Conservation (phyloP, 2,329 filamentous ascomycete genomes). For the Sclerotinia minor region DNA sequence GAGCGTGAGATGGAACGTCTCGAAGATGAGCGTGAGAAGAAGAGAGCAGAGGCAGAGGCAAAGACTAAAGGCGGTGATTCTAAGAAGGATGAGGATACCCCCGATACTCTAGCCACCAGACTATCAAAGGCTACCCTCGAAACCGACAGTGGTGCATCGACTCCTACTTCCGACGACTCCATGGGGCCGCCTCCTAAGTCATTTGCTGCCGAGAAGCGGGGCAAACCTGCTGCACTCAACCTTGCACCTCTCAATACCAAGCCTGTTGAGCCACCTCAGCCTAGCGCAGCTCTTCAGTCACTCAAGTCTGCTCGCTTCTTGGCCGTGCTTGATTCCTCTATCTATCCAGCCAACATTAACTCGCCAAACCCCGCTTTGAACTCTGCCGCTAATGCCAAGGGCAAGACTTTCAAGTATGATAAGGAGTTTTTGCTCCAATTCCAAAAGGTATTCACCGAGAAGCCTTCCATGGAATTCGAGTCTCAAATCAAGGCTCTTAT, state of each 20-base stretch:
- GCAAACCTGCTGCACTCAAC: constrained; percentile 86
- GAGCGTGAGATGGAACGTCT: constrained; percentile 71
- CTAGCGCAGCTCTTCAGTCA: constrained; percentile 89
- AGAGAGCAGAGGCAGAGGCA: constrained; percentile 53
- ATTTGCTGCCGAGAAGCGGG: constrained; percentile 60
- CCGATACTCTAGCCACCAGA: constrained; percentile 46
- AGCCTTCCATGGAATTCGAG: constrained; percentile 92
- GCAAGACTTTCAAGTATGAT: constrained; percentile 88
- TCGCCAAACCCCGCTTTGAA: constrained; percentile 94
- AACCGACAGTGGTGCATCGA: constrained; percentile 46
- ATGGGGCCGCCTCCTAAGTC: constrained; percentile 54
- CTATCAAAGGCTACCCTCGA: constrained; percentile 53
- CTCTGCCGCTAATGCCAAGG: constrained; percentile 73
- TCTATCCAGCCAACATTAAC: constrained; percentile 79
- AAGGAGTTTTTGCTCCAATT: constrained; percentile 95
- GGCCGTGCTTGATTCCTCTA: constrained; percentile 71
- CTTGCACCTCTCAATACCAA: constrained; percentile 79
- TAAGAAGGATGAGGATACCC: constrained; percentile 39
- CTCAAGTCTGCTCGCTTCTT: constrained; percentile 90
- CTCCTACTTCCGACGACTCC: constrained; percentile 48
- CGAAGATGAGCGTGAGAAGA: constrained; percentile 68
- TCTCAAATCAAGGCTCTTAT: constrained; percentile 83
- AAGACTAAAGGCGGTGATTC: constrained; percentile 33
- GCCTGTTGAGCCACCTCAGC: constrained; percentile 84
- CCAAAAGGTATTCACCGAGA: constrained; percentile 93